Evolutionary conservation across 768 basidiomycete species (phyloP).

Genomic region (Dioszegia hungarica): DNA sequence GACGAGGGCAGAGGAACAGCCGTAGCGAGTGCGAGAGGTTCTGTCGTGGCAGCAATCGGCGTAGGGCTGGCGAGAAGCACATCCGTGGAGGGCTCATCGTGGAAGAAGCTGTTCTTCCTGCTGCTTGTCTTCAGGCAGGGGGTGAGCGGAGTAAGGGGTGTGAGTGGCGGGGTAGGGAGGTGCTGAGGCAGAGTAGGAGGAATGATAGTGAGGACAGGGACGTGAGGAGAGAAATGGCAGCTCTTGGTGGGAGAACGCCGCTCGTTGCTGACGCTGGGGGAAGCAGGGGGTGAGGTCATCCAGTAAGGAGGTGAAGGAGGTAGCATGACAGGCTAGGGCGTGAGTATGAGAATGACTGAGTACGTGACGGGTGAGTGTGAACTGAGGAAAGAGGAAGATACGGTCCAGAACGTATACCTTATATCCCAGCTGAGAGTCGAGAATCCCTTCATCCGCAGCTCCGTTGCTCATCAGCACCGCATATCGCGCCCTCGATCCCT

Average conservation of each 20-base stretch:
- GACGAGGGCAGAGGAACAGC: neutral
- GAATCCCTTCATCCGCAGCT: neutral
- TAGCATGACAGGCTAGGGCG: too few species aligned
- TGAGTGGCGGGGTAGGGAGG: slow-evolving; percentile 15
- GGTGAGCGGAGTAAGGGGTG: slow-evolving; percentile 6
- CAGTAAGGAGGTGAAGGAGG: neutral
- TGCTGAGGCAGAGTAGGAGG: slow-evolving; percentile 6
- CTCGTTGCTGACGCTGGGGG: neutral
- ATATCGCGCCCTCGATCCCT: neutral
- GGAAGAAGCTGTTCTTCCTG: neutral
- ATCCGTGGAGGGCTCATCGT: neutral
- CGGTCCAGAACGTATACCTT: neutral
- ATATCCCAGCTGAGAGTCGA: too few species aligned
- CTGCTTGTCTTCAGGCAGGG: neutral
- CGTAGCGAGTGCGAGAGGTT: neutral
- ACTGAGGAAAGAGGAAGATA: neutral
- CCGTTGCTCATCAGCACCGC: neutral
- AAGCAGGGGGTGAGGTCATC: neutral
- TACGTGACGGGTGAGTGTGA: neutral
- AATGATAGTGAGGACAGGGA: slow-evolving; percentile 11
- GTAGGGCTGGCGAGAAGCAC: neutral
- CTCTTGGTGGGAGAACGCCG: neutral
- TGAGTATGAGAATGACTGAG: neutral
- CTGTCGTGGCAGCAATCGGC: neutral
- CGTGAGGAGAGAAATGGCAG: neutral